Evolutionary conservation across 306 rosid genomes (phyloP).

Genomic region (Elaeagnus macrophylla): DNA sequence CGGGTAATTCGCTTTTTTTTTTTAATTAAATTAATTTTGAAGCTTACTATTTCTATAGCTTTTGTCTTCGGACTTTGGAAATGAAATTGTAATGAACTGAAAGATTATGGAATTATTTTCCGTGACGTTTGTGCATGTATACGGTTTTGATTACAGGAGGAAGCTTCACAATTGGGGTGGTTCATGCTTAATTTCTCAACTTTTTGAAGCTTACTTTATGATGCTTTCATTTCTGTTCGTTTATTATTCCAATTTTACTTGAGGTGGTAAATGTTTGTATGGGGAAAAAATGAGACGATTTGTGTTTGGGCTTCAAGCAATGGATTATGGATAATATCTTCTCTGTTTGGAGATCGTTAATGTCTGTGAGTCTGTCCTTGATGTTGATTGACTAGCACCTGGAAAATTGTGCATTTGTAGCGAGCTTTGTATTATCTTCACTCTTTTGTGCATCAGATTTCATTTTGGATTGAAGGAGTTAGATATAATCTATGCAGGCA

Average conservation of each 20-base stretch:
- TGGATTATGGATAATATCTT: background rate
- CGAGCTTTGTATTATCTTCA: background rate
- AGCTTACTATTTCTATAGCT: background rate
- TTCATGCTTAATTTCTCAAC: too few relatives aligned
- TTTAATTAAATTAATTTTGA: background rate
- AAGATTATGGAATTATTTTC: background rate
- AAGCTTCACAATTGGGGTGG: too few relatives aligned
- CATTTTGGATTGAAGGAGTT: background rate
- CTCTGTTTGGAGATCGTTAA: background rate
- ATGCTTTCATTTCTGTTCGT: too few relatives aligned
- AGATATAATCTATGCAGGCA: slow-evolving; percentile 43
- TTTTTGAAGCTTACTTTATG: too few relatives aligned
- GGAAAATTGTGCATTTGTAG: background rate
- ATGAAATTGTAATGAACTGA: too few relatives aligned
- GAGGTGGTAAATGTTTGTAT: too few relatives aligned
- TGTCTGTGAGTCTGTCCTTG: background rate
- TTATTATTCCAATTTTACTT: too few relatives aligned
- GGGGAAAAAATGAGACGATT: too few relatives aligned
- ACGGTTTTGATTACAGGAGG: too few relatives aligned
- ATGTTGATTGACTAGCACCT: background rate
- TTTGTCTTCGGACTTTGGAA: background rate
- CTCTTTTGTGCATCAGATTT: background rate
- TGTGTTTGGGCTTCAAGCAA: too few relatives aligned
- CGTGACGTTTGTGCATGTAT: too few relatives aligned
- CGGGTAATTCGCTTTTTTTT: slow-evolving; percentile 21